Percentiles rank a stretch among this genome's conserved stretches.
Evolutionary conservation across 2,329 filamentous ascomycete species (phyloP).

Genomic region (Beauveria sp.): DNA sequence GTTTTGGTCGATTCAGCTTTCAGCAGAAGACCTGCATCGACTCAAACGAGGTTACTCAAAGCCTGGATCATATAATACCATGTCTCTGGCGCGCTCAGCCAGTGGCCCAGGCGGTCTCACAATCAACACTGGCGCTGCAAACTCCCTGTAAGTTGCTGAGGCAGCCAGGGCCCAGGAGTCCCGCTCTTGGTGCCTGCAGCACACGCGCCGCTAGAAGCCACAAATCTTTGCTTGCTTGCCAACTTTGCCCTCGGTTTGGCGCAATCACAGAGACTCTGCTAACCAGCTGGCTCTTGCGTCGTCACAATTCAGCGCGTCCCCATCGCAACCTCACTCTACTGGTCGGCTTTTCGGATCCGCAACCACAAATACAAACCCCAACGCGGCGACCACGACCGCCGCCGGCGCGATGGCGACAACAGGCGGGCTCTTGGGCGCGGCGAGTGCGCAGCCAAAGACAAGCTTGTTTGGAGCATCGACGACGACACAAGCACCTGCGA

Average conservation of each 20-base stretch:
- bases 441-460: conserved; percentile 19
- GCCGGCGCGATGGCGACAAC: conserved; percentile 26
- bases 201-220: conserved; percentile 5
- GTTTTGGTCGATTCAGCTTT: not conserved
- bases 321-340: conserved; percentile 26
- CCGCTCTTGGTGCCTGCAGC: conserved; percentile 4
- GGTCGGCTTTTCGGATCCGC: conserved; percentile 31
- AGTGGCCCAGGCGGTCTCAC: conserved; percentile 54
- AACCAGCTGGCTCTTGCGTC: not conserved
- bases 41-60: conserved; percentile 8
- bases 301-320: conserved; percentile 19
- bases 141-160: conserved; percentile 31
- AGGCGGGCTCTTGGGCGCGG: conserved; percentile 29
- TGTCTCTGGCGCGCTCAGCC: conserved; percentile 49
- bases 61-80: conserved; percentile 19
- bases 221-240: conserved; percentile 5
- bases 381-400: conserved; percentile 18
- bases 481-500: conserved; percentile 15
- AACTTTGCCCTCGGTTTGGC: not conserved
- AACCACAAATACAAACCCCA: conserved; percentile 18
- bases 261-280: not conserved
- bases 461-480: conserved; percentile 25
- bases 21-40: conserved; percentile 7
- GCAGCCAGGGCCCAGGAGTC: conserved; percentile 4
- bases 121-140: conserved; percentile 57